Percentiles rank a stretch among this genome's conserved stretches.
These are phyloP conservation scores for Ganoderma meredithae DNA, from an alignment of 1,284 basidiomycete genomes.

Conservation along the genomic window DNA sequence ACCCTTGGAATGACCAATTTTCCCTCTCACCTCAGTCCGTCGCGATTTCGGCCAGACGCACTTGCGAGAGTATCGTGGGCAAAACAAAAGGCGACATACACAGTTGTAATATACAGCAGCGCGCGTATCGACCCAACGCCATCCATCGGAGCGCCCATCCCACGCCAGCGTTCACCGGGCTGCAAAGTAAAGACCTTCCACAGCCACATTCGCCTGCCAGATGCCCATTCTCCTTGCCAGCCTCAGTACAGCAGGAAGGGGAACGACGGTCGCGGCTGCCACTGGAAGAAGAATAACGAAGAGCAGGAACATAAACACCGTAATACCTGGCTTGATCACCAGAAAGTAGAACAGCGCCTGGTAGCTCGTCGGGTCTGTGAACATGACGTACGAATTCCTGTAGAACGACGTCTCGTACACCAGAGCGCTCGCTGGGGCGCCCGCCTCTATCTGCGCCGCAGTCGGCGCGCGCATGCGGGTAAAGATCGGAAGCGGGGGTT, in stretches of 20 bases:
- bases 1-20: no score
- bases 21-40: no score
- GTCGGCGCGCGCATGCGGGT: constrained; percentile 60
- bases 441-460: constrained; percentile 58
- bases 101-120: constrained; percentile 24
- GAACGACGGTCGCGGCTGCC: constrained; percentile 62
- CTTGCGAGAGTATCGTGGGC: neutral
- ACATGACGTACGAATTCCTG: constrained; percentile 82
- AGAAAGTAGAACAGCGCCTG: constrained; percentile 86
- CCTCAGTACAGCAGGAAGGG: constrained; percentile 71
- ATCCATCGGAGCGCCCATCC: constrained; percentile 10
- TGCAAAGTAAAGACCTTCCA: constrained; percentile 70
- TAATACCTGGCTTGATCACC: constrained; percentile 82
- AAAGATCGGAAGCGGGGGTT: constrained; percentile 74
- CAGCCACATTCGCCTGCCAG: constrained; percentile 83
- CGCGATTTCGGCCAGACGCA: neutral
- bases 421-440: constrained; percentile 33
- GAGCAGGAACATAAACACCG: constrained; percentile 65
- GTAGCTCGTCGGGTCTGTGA: constrained; percentile 79
- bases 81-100: constrained; percentile 22
- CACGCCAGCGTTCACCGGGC: constrained; percentile 24
- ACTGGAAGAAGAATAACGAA: constrained; percentile 66
- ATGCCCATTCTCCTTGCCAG: constrained; percentile 69
- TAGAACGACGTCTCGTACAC: constrained; percentile 73
- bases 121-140: constrained; percentile 5